phyloP scores from a whole-genome alignment of 2,329 filamentous ascomycete genomes.

The Epichloe coenophiala region DNA sequence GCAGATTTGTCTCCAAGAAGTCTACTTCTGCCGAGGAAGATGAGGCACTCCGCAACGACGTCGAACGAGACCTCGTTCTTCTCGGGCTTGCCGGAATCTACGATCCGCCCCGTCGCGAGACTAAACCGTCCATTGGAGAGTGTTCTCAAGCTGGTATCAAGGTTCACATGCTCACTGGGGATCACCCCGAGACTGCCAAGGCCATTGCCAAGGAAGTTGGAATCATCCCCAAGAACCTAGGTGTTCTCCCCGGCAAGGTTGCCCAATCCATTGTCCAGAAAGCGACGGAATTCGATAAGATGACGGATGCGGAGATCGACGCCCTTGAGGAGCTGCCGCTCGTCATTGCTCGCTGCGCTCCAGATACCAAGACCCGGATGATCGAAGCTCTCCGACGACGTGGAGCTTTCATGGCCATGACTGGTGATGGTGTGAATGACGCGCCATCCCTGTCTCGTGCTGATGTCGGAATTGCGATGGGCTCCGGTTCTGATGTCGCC shows the following conservation, averaged over 20 bases:
- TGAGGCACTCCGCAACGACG: conserved; percentile 37
- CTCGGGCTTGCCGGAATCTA: conserved; percentile 78
- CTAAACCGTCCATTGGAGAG: conserved; percentile 55
- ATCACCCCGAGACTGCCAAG: conserved; percentile 62
- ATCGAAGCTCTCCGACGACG: conserved; percentile 75
- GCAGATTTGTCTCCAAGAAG: conserved; percentile 29
- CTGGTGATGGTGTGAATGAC: conserved; percentile 79
- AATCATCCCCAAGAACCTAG: conserved; percentile 54
- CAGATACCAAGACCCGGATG: conserved; percentile 81
- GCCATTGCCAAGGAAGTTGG: conserved; percentile 70
- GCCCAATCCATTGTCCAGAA: conserved; percentile 60
- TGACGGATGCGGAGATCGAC: conserved; percentile 65
- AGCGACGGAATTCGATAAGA: conserved; percentile 64
- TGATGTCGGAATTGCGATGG: conserved; percentile 84
- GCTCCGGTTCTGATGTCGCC: conserved; percentile 74
- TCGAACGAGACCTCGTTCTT: conserved; percentile 58
- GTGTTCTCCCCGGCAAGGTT: conserved; percentile 45
- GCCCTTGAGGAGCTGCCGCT: conserved; percentile 60
- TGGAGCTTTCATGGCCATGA: conserved; percentile 70
- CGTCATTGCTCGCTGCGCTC: conserved; percentile 73
- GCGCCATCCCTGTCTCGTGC: conserved; percentile 67
- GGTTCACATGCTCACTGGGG: conserved; percentile 76
- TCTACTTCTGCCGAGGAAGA: conserved; percentile 23
- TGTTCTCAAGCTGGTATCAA: conserved; percentile 62
- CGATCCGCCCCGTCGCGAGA: conserved; percentile 73